Evolutionary conservation across 2,329 filamentous ascomycete species (phyloP).

Genomic region (Lizonia empirigonia): DNA sequence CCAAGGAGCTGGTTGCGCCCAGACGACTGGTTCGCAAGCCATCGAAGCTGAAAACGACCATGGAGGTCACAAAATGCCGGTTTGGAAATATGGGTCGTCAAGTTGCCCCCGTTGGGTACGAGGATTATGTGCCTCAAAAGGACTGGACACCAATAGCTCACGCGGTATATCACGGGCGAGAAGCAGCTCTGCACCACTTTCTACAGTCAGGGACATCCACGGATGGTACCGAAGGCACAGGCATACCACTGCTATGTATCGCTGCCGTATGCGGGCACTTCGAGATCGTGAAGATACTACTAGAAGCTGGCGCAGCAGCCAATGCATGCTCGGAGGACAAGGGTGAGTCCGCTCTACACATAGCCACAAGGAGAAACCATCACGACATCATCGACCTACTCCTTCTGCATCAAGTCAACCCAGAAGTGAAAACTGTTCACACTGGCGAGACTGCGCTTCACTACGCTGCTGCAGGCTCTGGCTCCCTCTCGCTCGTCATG

Average conservation of each 20-base stretch:
- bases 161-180: constrained; percentile 39
- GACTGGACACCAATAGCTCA: constrained; percentile 41
- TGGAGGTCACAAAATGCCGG: constrained; percentile 41
- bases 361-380: constrained; percentile 36
- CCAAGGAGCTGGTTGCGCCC: constrained; percentile 13
- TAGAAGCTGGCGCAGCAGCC: constrained; percentile 36
- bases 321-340: constrained; percentile 25
- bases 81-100: constrained; percentile 30
- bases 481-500: constrained; percentile 30
- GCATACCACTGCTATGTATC: constrained; percentile 36
- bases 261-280: constrained; percentile 36
- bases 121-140: constrained; percentile 29
- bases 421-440: constrained; percentile 28
- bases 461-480: constrained; percentile 37
- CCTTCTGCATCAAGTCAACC: constrained; percentile 27
- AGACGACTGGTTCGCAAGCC: constrained; percentile 24
- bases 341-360: constrained; percentile 41
- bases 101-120: constrained; percentile 6
- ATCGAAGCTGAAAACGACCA: constrained; percentile 37
- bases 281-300: constrained; percentile 32
- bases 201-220: constrained; percentile 35
- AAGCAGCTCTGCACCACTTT: constrained; percentile 41
- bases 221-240: constrained; percentile 29
- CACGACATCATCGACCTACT: constrained; percentile 36
- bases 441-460: constrained; percentile 42